A percentile compares a stretch with the other conserved stretches of the same genome.
Evolutionary conservation across 1,139 yeast genomes (phyloP).

Genomic region (Protomyces gravidus): DNA sequence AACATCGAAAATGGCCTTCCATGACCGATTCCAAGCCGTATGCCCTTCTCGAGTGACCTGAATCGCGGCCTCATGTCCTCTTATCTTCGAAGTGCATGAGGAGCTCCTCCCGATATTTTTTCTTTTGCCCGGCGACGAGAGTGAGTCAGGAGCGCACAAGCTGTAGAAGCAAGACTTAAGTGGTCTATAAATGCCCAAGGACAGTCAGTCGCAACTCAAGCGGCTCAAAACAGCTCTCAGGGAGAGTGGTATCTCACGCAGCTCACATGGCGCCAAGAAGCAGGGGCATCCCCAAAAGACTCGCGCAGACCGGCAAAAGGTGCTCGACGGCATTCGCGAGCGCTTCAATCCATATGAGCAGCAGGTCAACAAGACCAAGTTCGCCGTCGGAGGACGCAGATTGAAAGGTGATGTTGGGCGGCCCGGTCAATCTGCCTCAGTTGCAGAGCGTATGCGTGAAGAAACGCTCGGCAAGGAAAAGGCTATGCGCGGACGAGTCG

Average conservation of each 20-base stretch:
- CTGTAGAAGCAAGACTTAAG: no score
- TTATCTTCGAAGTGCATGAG: no score
- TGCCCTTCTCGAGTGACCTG: no score
- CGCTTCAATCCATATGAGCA: conserved; percentile 88
- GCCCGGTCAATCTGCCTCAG: conserved; percentile 70
- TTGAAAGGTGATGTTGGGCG: conserved; percentile 63
- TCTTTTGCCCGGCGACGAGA: no score
- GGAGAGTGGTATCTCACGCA: conserved; percentile 16
- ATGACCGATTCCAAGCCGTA: no score
- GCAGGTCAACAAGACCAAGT: conserved; percentile 64
- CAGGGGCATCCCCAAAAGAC: conserved; percentile 18
- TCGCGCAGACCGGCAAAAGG: conserved; percentile 20
- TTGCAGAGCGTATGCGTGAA: conserved; percentile 66
- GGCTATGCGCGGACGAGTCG: conserved; percentile 61
- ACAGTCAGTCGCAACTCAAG: conserved; percentile 22
- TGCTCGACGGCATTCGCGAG: conserved; percentile 59
- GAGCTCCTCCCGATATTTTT: background rate
- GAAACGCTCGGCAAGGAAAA: conserved; percentile 63
- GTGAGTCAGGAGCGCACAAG: no score
- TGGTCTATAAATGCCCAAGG: conserved; percentile 12
- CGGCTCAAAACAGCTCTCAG: conserved; percentile 26
- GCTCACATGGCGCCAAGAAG: background rate
- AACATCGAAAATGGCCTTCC: no score
- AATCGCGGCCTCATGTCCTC: no score
- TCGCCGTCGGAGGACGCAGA: conserved; percentile 56